phyloP scores from a whole-genome alignment of 2,329 filamentous ascomycete genomes.

The Ceratocystis cacaofunesta region DNA sequence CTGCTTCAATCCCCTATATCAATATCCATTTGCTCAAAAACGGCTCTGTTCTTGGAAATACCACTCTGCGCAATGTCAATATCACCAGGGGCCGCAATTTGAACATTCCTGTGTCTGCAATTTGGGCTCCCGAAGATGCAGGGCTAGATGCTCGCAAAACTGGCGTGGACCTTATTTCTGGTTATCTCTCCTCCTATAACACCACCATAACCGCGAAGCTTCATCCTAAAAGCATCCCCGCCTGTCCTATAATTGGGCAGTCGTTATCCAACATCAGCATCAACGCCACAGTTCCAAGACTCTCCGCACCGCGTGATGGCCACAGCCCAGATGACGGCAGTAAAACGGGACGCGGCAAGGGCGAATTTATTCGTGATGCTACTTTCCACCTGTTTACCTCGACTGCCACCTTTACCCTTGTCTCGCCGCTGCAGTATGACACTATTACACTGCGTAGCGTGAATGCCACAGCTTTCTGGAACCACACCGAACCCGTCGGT shows the following conservation, averaged over 20 bases:
- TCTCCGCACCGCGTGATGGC: constrained; percentile 36
- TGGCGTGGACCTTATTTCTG: constrained; percentile 61
- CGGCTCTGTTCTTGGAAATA: constrained; percentile 59
- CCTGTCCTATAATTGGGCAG: constrained; percentile 54
- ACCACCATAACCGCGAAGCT: constrained; percentile 61
- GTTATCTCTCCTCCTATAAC: constrained; percentile 79
- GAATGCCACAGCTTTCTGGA: constrained; percentile 75
- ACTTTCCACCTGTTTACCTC: constrained; percentile 79
- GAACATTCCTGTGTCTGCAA: constrained; percentile 49
- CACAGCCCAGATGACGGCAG: constrained; percentile 21
- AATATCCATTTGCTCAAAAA: constrained; percentile 65
- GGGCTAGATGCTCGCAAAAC: constrained; percentile 45
- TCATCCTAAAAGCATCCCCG: constrained; percentile 58
- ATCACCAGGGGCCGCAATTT: constrained; percentile 58
- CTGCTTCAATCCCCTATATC: constrained; percentile 64
- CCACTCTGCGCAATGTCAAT: constrained; percentile 47
- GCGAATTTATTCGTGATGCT: constrained; percentile 62
- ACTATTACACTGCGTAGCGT: constrained; percentile 64
- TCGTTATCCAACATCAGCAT: constrained; percentile 59
- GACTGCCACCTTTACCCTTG: constrained; percentile 68
- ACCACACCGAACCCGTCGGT: constrained; percentile 62
- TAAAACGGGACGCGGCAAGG: constrained; percentile 21
- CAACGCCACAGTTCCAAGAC: constrained; percentile 53
- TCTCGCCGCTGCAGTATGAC: constrained; percentile 60
- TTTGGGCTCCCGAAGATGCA: constrained; percentile 56